Conservation (phyloP, 257 asterid species). For the Rhazya stricta region DNA sequence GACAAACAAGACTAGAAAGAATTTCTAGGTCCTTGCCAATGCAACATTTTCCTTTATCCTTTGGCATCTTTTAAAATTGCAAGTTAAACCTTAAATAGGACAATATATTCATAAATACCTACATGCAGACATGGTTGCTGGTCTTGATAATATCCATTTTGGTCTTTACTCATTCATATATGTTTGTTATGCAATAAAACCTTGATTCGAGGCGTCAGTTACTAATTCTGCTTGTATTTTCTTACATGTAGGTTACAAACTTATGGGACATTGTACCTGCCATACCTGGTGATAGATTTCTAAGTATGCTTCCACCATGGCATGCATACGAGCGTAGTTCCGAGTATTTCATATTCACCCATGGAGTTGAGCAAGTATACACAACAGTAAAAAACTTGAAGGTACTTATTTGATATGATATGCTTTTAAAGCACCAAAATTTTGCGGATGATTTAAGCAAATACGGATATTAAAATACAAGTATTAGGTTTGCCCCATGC, state of each 20-base stretch:
- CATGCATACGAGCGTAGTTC: slow-evolving; percentile 91
- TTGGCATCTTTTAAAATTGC: not conserved
- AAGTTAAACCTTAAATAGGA: not conserved
- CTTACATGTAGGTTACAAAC: slow-evolving; percentile 41
- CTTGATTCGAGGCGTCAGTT: no score
- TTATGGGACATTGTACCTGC: slow-evolving; percentile 86
- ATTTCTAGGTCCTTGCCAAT: not conserved
- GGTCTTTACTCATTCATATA: not conserved
- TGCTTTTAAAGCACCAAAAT: slow-evolving; percentile 1
- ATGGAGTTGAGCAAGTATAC: slow-evolving; percentile 73
- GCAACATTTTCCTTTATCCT: not conserved
- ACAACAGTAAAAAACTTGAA: slow-evolving; percentile 63
- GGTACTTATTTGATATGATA: slow-evolving; percentile 34
- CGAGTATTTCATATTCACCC: slow-evolving; percentile 74
- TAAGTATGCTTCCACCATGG: slow-evolving; percentile 97
- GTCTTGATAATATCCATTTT: not conserved
- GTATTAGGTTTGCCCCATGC: not conserved
- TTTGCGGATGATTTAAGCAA: not conserved
- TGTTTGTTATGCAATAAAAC: no score
- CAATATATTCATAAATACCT: not conserved
- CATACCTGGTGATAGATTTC: slow-evolving; percentile 73
- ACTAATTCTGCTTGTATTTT: slow-evolving; percentile 17
- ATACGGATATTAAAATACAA: not conserved
- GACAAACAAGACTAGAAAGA: not conserved
- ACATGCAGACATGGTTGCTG: no score